A percentile compares a stretch with the other conserved stretches of the same genome.
Conservation (phyloP, 257 asterid species). For the Osmanthus fragrans region DNA sequence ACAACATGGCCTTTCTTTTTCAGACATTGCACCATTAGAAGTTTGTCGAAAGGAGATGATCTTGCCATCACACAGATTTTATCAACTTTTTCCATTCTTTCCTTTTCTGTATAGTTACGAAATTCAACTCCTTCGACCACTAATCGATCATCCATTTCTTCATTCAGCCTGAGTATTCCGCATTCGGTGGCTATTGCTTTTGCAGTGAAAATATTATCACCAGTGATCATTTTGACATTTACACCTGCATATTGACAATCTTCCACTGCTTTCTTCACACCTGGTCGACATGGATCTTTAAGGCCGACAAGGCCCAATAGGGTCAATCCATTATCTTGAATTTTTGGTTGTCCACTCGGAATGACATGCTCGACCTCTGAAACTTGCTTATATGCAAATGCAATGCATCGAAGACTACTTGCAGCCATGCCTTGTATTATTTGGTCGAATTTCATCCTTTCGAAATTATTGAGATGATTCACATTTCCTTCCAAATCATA, state of each 20-base stretch:
- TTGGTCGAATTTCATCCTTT: constrained; percentile 30
- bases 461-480: constrained; percentile 25
- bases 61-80: constrained; percentile 66
- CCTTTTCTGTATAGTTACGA: constrained; percentile 56
- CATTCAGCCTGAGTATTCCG: constrained; percentile 50
- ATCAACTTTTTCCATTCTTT: constrained; percentile 56
- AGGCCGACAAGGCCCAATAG: constrained; percentile 64
- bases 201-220: constrained; percentile 76
- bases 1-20: constrained; percentile 65
- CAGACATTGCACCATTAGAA: constrained; percentile 71
- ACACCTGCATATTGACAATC: constrained; percentile 70
- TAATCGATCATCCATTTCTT: constrained; percentile 20
- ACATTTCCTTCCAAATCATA: constrained; percentile 45
- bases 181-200: constrained; percentile 74
- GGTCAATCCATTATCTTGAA: constrained; percentile 38
- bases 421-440: constrained; percentile 73
- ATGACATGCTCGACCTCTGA: constrained; percentile 7
- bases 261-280: constrained; percentile 60
- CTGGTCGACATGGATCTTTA: constrained; percentile 72
- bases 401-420: constrained; percentile 67
- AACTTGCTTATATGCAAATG: constrained; percentile 59
- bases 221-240: constrained; percentile 71
- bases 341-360: constrained; percentile 10
- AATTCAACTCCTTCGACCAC: constrained; percentile 71
- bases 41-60: constrained; percentile 80